Conservation (phyloP, 2,329 filamentous ascomycete genomes). For the Bimuria novae-zelandiae region DNA sequence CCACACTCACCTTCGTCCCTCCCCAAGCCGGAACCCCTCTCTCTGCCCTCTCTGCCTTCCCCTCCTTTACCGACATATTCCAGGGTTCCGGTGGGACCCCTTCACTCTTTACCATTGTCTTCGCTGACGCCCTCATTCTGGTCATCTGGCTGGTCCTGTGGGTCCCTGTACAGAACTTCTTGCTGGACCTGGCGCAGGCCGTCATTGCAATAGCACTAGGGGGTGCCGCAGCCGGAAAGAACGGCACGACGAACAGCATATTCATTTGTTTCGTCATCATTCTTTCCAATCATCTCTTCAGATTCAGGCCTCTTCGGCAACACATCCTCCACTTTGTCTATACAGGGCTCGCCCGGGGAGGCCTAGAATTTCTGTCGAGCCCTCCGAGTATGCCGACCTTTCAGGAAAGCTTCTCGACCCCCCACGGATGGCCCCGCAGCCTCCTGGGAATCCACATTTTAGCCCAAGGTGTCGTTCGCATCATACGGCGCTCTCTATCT, state of each 20-base stretch:
- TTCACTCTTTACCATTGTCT: conserved; percentile 80
- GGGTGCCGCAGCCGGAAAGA: conserved; percentile 72
- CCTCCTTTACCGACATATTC: conserved; percentile 89
- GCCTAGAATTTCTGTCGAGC: conserved; percentile 46
- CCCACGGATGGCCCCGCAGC: conserved; percentile 70
- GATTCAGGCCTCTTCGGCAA: conserved; percentile 57
- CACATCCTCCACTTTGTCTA: conserved; percentile 47
- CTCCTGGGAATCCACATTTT: conserved; percentile 75
- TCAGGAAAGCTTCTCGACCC: conserved; percentile 45
- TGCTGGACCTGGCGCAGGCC: conserved; percentile 87
- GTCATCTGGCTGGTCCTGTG: conserved; percentile 86
- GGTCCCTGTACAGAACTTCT: conserved; percentile 84
- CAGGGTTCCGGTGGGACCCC: conserved; percentile 85
- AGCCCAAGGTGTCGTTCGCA: conserved; percentile 72
- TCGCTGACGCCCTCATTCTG: conserved; percentile 82
- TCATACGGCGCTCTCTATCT: conserved; percentile 59
- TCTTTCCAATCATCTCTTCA: conserved; percentile 54
- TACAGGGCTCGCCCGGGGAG: conserved; percentile 47
- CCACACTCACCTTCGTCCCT: conserved; percentile 88
- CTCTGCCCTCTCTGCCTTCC: conserved; percentile 70
- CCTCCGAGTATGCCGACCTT: conserved; percentile 42
- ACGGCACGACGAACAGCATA: conserved; percentile 72
- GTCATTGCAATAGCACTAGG: conserved; percentile 91
- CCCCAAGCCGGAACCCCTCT: conserved; percentile 74
- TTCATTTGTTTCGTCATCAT: conserved; percentile 74